These are phyloP conservation scores for Petrea volubilis DNA, from an alignment of 257 asterid genomes.

Conservation along the genomic window DNA sequence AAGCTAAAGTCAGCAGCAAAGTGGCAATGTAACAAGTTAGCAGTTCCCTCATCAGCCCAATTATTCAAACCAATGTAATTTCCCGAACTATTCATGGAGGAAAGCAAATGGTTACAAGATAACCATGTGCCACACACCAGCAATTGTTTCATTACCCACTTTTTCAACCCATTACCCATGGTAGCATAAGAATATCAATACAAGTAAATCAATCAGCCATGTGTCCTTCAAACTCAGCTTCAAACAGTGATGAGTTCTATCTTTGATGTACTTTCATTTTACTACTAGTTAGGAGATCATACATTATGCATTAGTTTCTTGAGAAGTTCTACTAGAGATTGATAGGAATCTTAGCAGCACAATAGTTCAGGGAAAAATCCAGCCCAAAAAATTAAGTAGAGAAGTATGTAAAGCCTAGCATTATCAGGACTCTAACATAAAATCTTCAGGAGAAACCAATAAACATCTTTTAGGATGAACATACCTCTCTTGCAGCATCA, in stretches of 20 bases:
- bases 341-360: conserved; percentile 4
- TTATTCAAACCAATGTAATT: neutral
- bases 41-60: conserved; percentile 10
- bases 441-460: neutral
- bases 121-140: neutral
- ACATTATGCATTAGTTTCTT: neutral
- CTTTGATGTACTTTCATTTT: neutral
- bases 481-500: conserved; percentile 88
- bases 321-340: neutral
- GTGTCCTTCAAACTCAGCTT: neutral
- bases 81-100: neutral
- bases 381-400: neutral
- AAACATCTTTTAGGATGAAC: conserved; percentile 1
- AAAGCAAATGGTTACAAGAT: neutral
- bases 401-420: neutral
- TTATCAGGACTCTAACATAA: neutral
- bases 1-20: neutral
- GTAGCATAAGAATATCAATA: neutral
- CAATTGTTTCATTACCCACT: neutral
- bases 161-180: neutral
- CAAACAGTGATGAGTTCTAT: neutral
- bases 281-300: neutral
- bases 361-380: neutral
- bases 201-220: neutral
- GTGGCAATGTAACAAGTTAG: conserved; percentile 8